Evolutionary conservation across 2,329 filamentous ascomycete genomes (phyloP), one percentile per base, ranked within the genome.

Genomic region (Parasarocladium wereldwijsianum): DNA sequence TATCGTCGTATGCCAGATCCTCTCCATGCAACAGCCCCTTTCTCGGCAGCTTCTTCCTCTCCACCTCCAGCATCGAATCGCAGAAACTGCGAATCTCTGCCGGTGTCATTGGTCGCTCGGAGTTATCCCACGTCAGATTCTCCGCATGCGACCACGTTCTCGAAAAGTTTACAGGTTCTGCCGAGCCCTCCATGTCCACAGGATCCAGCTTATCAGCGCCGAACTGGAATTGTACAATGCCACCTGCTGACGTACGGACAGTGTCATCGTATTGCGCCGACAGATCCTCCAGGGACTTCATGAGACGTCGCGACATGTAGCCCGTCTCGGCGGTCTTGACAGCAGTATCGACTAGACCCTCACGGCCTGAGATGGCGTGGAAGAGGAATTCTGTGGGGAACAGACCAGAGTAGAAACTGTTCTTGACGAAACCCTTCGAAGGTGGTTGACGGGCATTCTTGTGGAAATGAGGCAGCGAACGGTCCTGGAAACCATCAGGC

Each of bases 271-370:
- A 98, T 43, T 85, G 75, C 1, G 82, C 84, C 1, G 86, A 93
- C 3, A 96, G 60, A 61, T 98, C 90, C 50, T 98, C 90, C 28
- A 98, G 58, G 3, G 84, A 93, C 56, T 98, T 98, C 87, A 98
- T 98, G 49, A 98, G 54, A 42, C 90, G 76, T 57, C 90, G 77
- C 38, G 87, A 96, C 90, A 98, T 98, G 58, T 98, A 98, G 39
- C 90, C 90, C 8, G 90, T 98, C 54, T 98, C 90, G 31, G 90
- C 90, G 31, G 90, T 98, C 62, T 98, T 98, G 58, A 96, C 90
- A 36, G 90, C 90, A 3, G 90, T 98, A 69, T 98, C 90, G 46
- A 98, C 86, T 41, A 98, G 62, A 72, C 90, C 90, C 71, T 96
- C 90, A 73, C 90, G 81, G 43, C 90, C 90, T 44, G 85, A 93